These are phyloP conservation scores for Diaporthe batatas DNA, from an alignment of 2,329 filamentous ascomycete species.

Conservation along the genomic window DNA sequence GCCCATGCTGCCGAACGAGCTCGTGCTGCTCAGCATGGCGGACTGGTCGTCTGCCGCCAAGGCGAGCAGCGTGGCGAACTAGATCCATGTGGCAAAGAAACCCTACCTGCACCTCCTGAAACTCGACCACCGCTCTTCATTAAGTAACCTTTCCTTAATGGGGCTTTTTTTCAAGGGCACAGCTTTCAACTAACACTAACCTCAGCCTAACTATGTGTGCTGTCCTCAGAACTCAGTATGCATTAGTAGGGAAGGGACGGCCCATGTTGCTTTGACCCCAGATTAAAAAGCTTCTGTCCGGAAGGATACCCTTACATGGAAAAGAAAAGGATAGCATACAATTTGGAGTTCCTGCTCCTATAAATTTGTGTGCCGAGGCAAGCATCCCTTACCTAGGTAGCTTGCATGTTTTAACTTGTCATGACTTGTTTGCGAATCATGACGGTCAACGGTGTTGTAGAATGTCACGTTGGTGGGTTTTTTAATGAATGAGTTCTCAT, in stretches of 20 bases:
- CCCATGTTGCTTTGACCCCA: background rate
- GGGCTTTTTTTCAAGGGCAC: background rate
- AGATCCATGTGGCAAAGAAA: constrained; percentile 46
- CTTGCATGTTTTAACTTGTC: background rate
- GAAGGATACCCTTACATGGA: background rate
- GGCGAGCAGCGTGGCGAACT: constrained; percentile 45
- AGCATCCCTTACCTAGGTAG: too few species aligned
- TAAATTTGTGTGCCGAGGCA: too few species aligned
- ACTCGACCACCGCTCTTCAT: constrained; percentile 45
- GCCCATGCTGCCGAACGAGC: constrained; percentile 43
- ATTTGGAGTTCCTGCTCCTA: too few species aligned
- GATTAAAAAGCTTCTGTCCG: background rate
- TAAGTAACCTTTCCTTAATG: background rate
- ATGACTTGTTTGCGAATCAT: background rate
- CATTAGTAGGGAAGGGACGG: background rate
- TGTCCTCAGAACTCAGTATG: background rate
- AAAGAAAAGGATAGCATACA: background rate
- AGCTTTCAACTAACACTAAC: background rate
- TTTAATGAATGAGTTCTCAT: background rate
- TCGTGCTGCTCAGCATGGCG: constrained; percentile 37
- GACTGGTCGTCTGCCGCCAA: constrained; percentile 40
- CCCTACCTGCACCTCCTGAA: constrained; percentile 48
- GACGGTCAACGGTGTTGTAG: background rate
- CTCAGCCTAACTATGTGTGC: too few species aligned
- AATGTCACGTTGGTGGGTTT: background rate